Evolutionary conservation across 495 filamentous ascomycete species (phyloP).

Genomic region (Amorphotheca resinae): DNA sequence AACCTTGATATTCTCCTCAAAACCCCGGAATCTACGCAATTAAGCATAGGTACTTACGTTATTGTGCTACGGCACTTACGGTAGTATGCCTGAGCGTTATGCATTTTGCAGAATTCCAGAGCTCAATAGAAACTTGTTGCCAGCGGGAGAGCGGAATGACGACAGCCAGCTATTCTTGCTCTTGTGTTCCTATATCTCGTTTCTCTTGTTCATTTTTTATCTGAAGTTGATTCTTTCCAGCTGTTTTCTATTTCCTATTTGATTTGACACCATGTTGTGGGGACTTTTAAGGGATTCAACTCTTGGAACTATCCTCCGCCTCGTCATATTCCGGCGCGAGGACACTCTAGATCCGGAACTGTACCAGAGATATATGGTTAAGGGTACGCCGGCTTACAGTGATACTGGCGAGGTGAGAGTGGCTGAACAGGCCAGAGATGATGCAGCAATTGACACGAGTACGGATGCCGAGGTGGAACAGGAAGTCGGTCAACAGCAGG

Average conservation of each 20-base stretch:
- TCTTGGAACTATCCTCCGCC: background rate
- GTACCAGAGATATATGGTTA: background rate
- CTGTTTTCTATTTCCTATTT: background rate
- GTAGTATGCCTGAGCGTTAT: no score
- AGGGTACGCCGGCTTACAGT: background rate
- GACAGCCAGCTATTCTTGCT: no score
- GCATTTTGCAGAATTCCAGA: no score
- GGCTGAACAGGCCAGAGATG: background rate
- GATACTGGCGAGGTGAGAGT: background rate
- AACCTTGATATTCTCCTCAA: no score
- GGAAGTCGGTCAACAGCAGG: background rate
- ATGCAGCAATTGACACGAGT: background rate
- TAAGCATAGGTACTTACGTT: no score
- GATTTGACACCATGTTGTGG: background rate
- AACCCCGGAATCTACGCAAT: no score
- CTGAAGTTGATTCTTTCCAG: background rate
- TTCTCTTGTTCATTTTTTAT: background rate
- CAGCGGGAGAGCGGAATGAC: no score
- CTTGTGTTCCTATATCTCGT: background rate
- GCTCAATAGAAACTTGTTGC: no score
- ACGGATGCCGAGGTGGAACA: no score
- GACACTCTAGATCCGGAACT: background rate
- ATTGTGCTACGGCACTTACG: no score
- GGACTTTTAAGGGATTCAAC: background rate
- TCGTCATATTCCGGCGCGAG: background rate